phyloP scores from a whole-genome alignment of 164 flowering plant genomes.

The Kingdonia uniflora region DNA sequence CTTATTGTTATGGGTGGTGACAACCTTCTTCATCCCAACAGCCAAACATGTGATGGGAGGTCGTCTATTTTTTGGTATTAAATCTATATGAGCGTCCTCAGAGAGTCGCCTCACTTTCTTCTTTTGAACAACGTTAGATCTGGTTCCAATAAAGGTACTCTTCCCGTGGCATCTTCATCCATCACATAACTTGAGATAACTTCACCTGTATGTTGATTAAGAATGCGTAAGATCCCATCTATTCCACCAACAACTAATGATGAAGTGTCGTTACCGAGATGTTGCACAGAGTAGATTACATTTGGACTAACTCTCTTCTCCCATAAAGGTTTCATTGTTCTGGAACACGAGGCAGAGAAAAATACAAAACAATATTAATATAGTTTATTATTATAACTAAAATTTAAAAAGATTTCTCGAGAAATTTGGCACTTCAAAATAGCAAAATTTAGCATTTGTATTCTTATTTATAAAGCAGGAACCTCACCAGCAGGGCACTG shows the following conservation, averaged over 20 bases:
- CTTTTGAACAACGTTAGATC: slow-evolving; percentile 16
- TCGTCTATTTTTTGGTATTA: slow-evolving; percentile 32
- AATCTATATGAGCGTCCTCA: slow-evolving; percentile 18
- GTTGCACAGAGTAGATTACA: slow-evolving; percentile 65
- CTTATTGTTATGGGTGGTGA: slow-evolving; percentile 57
- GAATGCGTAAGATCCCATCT: slow-evolving; percentile 67
- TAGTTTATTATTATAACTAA: no score
- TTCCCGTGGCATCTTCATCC: slow-evolving; percentile 10
- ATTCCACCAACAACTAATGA: slow-evolving; percentile 71
- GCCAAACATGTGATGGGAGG: slow-evolving; percentile 76
- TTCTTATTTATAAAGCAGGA: no score
- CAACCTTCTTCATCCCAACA: slow-evolving; percentile 85
- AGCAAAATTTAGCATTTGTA: no score
- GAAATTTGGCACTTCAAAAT: no score
- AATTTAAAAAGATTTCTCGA: no score
- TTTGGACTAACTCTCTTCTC: slow-evolving; percentile 55
- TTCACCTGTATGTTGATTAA: slow-evolving; percentile 57
- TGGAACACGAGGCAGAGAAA: slow-evolving; percentile 13
- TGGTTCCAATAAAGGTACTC: slow-evolving; percentile 6
- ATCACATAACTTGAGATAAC: slow-evolving; percentile 44
- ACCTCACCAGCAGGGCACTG: no score
- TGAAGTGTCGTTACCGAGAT: slow-evolving; percentile 42
- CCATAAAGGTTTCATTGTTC: slow-evolving; percentile 67
- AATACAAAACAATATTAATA: background rate
- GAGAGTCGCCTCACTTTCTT: slow-evolving; percentile 34